Conservation (phyloP, 768 basidiomycete species). For the Amyloporia xantha region DNA sequence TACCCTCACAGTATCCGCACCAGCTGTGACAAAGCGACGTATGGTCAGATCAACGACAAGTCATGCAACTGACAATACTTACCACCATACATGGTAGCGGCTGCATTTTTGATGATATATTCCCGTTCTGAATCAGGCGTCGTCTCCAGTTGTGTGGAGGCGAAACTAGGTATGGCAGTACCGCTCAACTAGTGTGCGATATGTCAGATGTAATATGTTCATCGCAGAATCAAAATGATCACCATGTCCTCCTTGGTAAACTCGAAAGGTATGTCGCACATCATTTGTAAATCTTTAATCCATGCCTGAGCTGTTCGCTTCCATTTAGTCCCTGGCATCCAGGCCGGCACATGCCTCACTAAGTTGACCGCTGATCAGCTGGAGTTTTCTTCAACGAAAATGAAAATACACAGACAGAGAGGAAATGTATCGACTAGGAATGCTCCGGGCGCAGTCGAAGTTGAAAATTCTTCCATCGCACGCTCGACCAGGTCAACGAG, state of each 20-base stretch:
- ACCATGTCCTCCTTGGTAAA: conserved; percentile 29
- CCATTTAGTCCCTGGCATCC: conserved; percentile 37
- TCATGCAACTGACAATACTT: background rate
- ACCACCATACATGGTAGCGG: conserved; percentile 11
- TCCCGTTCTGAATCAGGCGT: conserved; percentile 49
- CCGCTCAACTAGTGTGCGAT: conserved; percentile 11
- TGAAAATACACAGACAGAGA: conserved; percentile 18
- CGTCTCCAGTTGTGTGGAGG: conserved; percentile 23
- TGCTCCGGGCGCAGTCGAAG: conserved; percentile 26
- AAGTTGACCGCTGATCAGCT: background rate
- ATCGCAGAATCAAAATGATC: background rate
- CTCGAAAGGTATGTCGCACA: conserved; percentile 23
- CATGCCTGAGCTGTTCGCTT: conserved; percentile 26
- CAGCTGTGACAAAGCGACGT: background rate
- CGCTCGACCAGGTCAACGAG: conserved; percentile 17
- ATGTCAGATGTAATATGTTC: background rate
- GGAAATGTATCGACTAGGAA: conserved; percentile 28
- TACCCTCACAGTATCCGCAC: conserved; percentile 10
- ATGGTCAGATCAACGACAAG: background rate
- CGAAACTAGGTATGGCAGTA: conserved; percentile 16
- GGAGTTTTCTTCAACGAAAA: background rate
- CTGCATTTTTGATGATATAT: conserved; percentile 56
- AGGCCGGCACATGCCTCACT: conserved; percentile 26
- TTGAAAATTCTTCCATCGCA: conserved; percentile 17
- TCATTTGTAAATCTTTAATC: conserved; percentile 13